phyloP scores from a whole-genome alignment of 768 basidiomycete species.

The Sarcodon sp. region DNA sequence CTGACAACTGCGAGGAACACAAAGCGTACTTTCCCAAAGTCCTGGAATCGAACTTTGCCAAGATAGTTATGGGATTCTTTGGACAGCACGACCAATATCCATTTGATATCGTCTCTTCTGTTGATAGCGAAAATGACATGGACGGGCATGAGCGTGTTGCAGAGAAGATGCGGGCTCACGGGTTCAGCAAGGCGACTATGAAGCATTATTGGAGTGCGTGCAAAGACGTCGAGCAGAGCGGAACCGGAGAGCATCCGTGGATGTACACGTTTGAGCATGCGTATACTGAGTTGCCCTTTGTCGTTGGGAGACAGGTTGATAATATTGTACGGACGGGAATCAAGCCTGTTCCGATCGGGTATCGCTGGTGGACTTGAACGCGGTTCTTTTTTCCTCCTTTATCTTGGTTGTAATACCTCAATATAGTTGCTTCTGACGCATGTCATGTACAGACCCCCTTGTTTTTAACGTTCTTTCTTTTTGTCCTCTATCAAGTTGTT shows the following conservation, averaged over 20 bases:
- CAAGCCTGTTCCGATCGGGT: not conserved
- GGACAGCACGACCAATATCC: not conserved
- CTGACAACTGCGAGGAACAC: not conserved
- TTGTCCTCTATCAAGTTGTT: too few relatives aligned
- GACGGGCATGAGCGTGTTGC: not conserved
- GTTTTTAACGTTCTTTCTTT: too few relatives aligned
- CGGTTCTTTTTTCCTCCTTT: not conserved
- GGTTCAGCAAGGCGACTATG: not conserved
- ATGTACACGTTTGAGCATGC: not conserved
- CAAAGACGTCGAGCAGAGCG: not conserved
- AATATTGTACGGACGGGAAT: not conserved
- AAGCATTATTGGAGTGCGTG: not conserved
- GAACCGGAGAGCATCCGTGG: not conserved
- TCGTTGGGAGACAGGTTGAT: not conserved
- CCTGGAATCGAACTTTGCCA: not conserved
- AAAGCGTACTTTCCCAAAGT: not conserved
- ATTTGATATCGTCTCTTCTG: not conserved
- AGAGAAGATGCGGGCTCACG: not conserved
- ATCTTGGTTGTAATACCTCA: not conserved
- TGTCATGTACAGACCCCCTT: too few relatives aligned
- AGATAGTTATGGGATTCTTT: not conserved
- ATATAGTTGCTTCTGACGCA: too few relatives aligned
- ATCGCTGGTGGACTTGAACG: not conserved
- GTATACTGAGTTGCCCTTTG: not conserved
- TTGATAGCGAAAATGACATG: not conserved